Evolutionary conservation across 2,329 filamentous ascomycete species (phyloP).

Genomic region (Apiospora hydei): DNA sequence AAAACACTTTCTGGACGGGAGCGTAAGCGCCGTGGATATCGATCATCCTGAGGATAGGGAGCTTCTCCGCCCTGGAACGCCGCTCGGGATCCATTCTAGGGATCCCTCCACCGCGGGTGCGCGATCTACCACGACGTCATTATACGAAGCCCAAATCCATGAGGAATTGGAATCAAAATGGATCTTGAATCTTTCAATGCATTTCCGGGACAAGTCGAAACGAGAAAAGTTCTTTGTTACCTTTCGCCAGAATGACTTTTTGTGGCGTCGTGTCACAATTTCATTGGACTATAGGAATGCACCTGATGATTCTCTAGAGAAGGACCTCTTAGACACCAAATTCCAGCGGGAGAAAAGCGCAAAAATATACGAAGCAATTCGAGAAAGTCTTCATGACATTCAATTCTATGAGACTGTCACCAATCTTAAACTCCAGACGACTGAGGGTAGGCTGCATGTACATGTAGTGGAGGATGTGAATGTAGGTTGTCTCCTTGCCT

Average conservation of each 20-base stretch:
- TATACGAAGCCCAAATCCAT: slow-evolving; percentile 71
- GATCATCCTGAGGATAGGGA: slow-evolving; percentile 25
- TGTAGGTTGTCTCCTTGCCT: slow-evolving; percentile 48
- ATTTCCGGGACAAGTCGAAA: slow-evolving; percentile 91
- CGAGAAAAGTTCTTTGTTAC: slow-evolving; percentile 99
- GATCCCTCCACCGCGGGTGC: slow-evolving; percentile 46
- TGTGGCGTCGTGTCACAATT: slow-evolving; percentile 89
- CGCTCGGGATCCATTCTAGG: slow-evolving; percentile 30
- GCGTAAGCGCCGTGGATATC: slow-evolving; percentile 32
- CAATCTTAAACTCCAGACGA: slow-evolving; percentile 91
- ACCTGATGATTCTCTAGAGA: slow-evolving; percentile 82
- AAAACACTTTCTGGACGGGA: slow-evolving; percentile 39
- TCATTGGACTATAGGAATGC: slow-evolving; percentile 91
- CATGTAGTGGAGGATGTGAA: slow-evolving; percentile 98
- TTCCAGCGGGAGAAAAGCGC: slow-evolving; percentile 92
- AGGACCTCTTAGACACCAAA: slow-evolving; percentile 77
- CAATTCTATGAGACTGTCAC: slow-evolving; percentile 97
- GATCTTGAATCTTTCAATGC: slow-evolving; percentile 98
- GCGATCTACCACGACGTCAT: slow-evolving; percentile 57
- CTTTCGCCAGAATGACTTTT: slow-evolving; percentile 79
- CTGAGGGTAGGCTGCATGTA: slow-evolving; percentile 86
- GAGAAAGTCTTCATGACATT: slow-evolving; percentile 90
- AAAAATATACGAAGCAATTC: slow-evolving; percentile 92
- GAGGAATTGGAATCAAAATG: slow-evolving; percentile 86
- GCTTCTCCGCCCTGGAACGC: slow-evolving; percentile 25